Evolutionary conservation across 345 rosid genomes (phyloP), one percentile per base, ranked within the genome.

Genomic region (Pistacia atlantica): DNA sequence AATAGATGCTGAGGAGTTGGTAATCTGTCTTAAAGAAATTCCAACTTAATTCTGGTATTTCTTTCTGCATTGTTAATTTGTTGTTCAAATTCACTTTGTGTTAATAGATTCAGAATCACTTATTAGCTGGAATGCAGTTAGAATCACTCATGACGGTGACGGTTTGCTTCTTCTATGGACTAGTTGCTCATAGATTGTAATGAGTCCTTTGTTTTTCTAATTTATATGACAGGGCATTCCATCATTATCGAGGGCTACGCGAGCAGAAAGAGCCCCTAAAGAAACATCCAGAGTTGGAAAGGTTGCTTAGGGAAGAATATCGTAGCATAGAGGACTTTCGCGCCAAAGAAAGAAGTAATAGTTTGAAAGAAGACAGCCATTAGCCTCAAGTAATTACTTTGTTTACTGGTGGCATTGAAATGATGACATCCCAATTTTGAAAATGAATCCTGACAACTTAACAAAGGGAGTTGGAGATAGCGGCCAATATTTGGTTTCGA

Each of bases 231-330:
- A 96, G 99, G 98, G 99, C 98, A 65, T 94, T 97, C 81, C 98
- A 97, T 89, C 93, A 94, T 86, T 97, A 88, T 45, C 85, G 97
- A 42, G 90, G 84, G 35, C 64, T 6, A 54, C 82, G 67, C 12
- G 75, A 73, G 58, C 75, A 86, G 49, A 85, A 84, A 74, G 91
- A 83, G 67, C 87, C 86, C 13, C 61, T 94, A 46, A 84, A 79
- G 87, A 91, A 92, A 82, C 89, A 83, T 69, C 93, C 91, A 1
- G 95, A 97, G 75, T 77, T 93, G 83, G 97, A 97, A 81, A 92
- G 84, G 82, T 79, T 97, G 80, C 88, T 97, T 11, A 86, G 80
- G 60, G 93, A 90, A 73, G 93, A 90, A 74, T 92, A 83, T 74
- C 81, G 85, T 22, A 80, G 87, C 84, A 67, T 97, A 81, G 89